Evolutionary conservation across 495 filamentous ascomycete species (phyloP).

Genomic region (Amphirosellinia nigrospora): DNA sequence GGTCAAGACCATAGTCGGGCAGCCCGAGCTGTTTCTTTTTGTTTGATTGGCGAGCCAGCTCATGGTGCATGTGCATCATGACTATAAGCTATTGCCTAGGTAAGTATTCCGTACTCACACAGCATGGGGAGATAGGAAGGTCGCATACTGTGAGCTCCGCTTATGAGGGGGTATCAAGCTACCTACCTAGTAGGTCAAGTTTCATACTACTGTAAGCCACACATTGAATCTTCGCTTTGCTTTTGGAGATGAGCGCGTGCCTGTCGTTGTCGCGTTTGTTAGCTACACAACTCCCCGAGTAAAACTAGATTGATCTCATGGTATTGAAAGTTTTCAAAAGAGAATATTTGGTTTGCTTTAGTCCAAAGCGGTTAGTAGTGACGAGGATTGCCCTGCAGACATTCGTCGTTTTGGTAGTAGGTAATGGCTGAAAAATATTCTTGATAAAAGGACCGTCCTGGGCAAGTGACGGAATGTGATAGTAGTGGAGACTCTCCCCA

Average conservation of each 20-base stretch:
- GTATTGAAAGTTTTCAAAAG: background rate
- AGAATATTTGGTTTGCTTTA: background rate
- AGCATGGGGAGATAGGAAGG: slow-evolving; percentile 15
- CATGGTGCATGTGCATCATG: slow-evolving; percentile 30
- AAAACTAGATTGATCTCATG: background rate
- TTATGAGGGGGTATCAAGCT: slow-evolving; percentile 9
- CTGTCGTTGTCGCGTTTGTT: background rate
- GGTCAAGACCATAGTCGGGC: slow-evolving; percentile 5
- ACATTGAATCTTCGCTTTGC: background rate
- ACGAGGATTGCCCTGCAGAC: background rate
- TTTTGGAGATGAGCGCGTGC: slow-evolving; percentile 4
- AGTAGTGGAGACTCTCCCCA: background rate
- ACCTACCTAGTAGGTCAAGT: background rate
- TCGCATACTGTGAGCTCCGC: slow-evolving; percentile 8
- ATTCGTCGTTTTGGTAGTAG: background rate
- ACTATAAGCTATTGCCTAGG: slow-evolving; percentile 1
- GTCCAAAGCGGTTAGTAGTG: background rate
- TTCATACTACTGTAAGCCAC: background rate
- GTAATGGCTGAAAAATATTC: background rate
- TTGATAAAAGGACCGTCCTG: background rate
- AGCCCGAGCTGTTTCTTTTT: slow-evolving; percentile 28
- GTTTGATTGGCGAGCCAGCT: slow-evolving; percentile 38
- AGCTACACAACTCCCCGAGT: background rate
- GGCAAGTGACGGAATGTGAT: slow-evolving; percentile 7
- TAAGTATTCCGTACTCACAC: background rate